A percentile compares a stretch with the other conserved stretches of the same genome.
phyloP scores from a whole-genome alignment of 164 flowering plant genomes.

The Berberis vulgaris region DNA sequence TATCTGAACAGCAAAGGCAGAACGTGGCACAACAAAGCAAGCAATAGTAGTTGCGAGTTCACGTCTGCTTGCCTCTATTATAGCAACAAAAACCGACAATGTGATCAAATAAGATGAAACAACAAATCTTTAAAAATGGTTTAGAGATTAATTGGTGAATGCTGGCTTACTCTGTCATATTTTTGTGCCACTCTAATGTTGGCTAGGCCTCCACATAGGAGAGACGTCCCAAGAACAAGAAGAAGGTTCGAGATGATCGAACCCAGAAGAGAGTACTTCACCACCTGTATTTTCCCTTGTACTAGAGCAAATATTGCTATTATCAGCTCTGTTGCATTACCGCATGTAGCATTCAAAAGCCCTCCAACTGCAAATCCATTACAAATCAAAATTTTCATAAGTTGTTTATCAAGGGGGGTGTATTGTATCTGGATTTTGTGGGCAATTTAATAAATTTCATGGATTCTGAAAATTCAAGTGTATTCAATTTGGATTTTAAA shows the following conservation, averaged over 20 bases:
- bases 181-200: slow-evolving; percentile 52
- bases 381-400: not conserved
- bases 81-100: not conserved
- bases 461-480: no score
- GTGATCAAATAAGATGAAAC: not conserved
- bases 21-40: slow-evolving; percentile 63
- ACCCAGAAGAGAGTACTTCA: slow-evolving; percentile 88
- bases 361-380: slow-evolving; percentile 59
- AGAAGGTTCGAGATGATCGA: slow-evolving; percentile 89
- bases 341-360: slow-evolving; percentile 91
- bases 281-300: slow-evolving; percentile 52
- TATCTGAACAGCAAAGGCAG: slow-evolving; percentile 59
- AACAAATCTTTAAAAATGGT: not conserved
- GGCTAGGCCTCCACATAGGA: slow-evolving; percentile 79
- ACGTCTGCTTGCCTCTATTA: slow-evolving; percentile 89
- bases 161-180: slow-evolving; percentile 60
- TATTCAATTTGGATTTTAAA: no score
- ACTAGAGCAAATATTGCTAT: slow-evolving; percentile 70
- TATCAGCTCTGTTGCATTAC: slow-evolving; percentile 90
- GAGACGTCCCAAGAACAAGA: slow-evolving; percentile 87
- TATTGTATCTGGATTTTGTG: no score
- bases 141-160: slow-evolving; percentile 28
- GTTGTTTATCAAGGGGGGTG: no score
- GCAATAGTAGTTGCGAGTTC: slow-evolving; percentile 54
- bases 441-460: no score